Evolutionary conservation across 306 rosid genomes (phyloP), one percentile per base, ranked within the genome.

Genomic region (Styphnolobium japonicum): DNA sequence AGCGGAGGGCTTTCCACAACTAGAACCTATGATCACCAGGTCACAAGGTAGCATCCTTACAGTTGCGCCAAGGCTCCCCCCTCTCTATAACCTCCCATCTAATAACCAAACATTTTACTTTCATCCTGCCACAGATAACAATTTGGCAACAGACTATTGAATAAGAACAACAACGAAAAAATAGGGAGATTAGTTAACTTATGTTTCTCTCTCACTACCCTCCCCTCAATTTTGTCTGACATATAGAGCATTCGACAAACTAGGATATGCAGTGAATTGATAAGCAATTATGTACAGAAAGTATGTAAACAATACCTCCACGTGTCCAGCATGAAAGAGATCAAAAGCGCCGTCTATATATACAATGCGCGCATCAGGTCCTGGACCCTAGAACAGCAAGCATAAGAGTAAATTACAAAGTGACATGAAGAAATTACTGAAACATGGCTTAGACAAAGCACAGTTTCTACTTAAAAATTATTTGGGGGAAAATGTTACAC

Each of bases 291-390:
- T 46, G 16, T 7, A 37, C n/a, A 67, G 23, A 6, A 21, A 0
- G 33, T 71, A 12, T 31, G 48, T n/a, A 76, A 70, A 66, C 36
- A 18, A 37, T 84, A 84, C 98, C 99, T 96, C 99, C 40, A 96
- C 98, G 29, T 96, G 99, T 55, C 99, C 99, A 0, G 99, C 98
- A 55, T 96, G 99, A 77, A 96, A 96, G 76, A 96, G 98, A 87
- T 96, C 99, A 90, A 96, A 96, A 67, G 99, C 99, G 19, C 99
- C 99, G 79, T 92, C 99, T 67, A 96, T 93, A 86, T 96, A 96
- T 74, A 96, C 99, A 74, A 96, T 84, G 74, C 88, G 92, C 45
- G 99, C 93, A 93, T 89, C 88, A 52, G 98, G 99, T 78, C 94
- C 97, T 81, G 98, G 99, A 58, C 93, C 95, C 98, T 96, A 60